Base-by-base conservation (phyloP, 2,329 filamentous ascomycete genomes). In the Colletotrichum sansevieriae region DNA sequence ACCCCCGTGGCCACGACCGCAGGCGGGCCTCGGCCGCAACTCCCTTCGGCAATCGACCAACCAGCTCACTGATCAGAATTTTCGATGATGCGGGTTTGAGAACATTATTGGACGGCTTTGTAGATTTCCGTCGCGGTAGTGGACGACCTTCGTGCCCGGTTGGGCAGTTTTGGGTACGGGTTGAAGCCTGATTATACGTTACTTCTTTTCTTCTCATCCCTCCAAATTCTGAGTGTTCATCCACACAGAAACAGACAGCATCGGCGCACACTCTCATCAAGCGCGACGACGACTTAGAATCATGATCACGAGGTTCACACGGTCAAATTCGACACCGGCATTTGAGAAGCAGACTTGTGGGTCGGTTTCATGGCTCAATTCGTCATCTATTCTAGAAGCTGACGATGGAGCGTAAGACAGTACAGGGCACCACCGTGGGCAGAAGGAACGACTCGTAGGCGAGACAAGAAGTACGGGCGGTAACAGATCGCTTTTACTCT, bases 361-460 rank as follows among this genome's bases (percentile, higher is more conserved):
- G 10, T 11, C 15, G n/a, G 18, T 25, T 29, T 18, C 39, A 29
- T 49, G 37, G 37, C 29, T 56, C 66, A 13, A 29, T 33, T 66
- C 66, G 62, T 57, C 63, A n/a, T 63, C 39, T 54, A 68, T 58
- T 70, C 44, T 63, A 63, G 22, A 29, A 68, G 63, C 62, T 46
- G 51, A 56, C 25, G 51, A 47, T 35, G n/a, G 35, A 56, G 13
- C n/a, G 29, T 51, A 46, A 43, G 7, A 44, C 20, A 43, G 58
- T 12, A 64, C 61, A 29, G 35, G 33, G 11, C 46, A 49, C 33
- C 3, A 29, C 29, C 29, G 29, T 29, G n/a, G 44, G 8, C 10
- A 52, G 33, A 35, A 52, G 47, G 52, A 54, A 54, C 29, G 58
- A 20, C 25, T 60, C 22, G 57, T 35, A 3, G 35, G 20, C 22